Conservation (phyloP, 495 filamentous ascomycete species). For the Xanthoparmelia taractica region DNA sequence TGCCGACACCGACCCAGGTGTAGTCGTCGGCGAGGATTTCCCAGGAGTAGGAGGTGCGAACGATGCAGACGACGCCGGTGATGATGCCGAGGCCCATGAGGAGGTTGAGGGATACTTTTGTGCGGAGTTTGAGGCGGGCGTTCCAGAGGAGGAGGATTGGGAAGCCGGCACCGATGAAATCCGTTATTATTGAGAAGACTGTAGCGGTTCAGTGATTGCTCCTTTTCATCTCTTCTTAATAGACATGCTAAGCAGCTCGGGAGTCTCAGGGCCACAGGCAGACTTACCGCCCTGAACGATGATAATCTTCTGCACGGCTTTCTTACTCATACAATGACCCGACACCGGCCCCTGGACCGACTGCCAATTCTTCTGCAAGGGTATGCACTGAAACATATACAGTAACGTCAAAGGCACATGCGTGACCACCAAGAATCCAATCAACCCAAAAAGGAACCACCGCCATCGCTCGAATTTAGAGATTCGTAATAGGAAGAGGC, state of each 20-base stretch:
- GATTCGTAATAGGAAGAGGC: constrained; percentile 40
- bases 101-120: constrained; percentile 36
- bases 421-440: constrained; percentile 31
- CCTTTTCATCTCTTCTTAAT: not conserved
- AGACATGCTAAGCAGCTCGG: not conserved
- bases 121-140: constrained; percentile 34
- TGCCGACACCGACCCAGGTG: constrained; percentile 23
- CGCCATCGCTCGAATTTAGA: constrained; percentile 35
- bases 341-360: not conserved
- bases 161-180: constrained; percentile 38
- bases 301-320: constrained; percentile 15
- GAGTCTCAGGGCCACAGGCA: not conserved
- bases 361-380: constrained; percentile 32
- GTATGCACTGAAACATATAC: constrained; percentile 33
- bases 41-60: constrained; percentile 38
- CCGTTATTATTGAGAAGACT: constrained; percentile 37
- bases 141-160: constrained; percentile 41
- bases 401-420: constrained; percentile 31
- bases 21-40: constrained; percentile 26
- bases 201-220: not conserved
- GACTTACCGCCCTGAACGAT: constrained; percentile 24
- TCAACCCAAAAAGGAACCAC: constrained; percentile 29
- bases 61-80: constrained; percentile 34
- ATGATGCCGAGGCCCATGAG: constrained; percentile 38
- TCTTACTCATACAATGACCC: constrained; percentile 20